Evolutionary conservation across 495 filamentous ascomycete genomes (phyloP).

Genomic region (Bathelium albidoporum): DNA sequence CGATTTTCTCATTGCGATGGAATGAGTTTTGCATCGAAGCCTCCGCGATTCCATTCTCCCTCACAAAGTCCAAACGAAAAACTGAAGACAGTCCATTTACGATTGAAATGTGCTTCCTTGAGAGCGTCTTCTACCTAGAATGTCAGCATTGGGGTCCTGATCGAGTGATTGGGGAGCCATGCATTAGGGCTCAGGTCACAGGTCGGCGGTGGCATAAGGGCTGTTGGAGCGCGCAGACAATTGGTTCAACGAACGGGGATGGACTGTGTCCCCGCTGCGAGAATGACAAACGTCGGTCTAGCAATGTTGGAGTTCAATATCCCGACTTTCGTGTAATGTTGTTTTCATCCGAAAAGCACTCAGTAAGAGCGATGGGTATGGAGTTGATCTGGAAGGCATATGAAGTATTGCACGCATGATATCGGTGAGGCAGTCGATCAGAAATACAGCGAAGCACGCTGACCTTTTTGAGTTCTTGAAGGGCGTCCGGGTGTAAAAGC

Average conservation of each 20-base stretch:
- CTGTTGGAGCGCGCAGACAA: neutral
- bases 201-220: neutral
- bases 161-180: neutral
- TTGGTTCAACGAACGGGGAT: neutral
- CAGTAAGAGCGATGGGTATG: neutral
- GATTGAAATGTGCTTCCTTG: neutral
- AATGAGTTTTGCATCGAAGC: neutral
- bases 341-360: neutral
- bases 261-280: neutral
- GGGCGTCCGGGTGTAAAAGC: too few species aligned
- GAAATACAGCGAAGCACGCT: neutral
- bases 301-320: neutral
- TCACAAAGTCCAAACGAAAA: neutral
- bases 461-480: neutral
- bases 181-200: neutral
- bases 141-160: constrained; percentile 1
- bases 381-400: neutral
- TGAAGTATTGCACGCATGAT: neutral
- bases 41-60: neutral
- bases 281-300: neutral
- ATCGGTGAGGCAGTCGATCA: neutral
- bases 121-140: neutral
- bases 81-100: too few species aligned
- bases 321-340: neutral
- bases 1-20: too few species aligned